Conservation (phyloP, 768 basidiomycete genomes). For the Hericium alpestre region DNA sequence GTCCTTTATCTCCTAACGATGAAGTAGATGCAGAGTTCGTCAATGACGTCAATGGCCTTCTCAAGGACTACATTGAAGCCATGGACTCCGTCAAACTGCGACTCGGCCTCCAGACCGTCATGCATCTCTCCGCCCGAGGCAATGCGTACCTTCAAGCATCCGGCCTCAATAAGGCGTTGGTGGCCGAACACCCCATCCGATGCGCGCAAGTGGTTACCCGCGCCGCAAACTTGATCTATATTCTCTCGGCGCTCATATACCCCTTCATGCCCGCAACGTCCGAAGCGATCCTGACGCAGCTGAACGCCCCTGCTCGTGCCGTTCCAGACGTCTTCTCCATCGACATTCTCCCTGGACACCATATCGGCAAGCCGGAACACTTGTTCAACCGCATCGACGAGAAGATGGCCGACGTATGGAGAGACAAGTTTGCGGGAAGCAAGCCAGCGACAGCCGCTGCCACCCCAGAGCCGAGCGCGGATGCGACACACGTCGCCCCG, state of each 20-base stretch:
- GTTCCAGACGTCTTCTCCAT: constrained; percentile 64
- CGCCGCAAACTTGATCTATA: constrained; percentile 87
- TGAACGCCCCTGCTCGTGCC: constrained; percentile 79
- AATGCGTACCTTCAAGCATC: constrained; percentile 93
- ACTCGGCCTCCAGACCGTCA: constrained; percentile 75
- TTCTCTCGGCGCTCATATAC: constrained; percentile 73
- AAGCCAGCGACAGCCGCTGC: constrained; percentile 25
- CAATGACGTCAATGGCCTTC: constrained; percentile 62
- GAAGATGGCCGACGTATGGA: constrained; percentile 76
- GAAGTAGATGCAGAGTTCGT: constrained; percentile 66
- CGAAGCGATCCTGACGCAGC: constrained; percentile 68
- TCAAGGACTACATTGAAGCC: constrained; percentile 71
- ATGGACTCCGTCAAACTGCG: constrained; percentile 93
- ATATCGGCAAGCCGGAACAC: constrained; percentile 76
- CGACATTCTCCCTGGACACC: constrained; percentile 83
- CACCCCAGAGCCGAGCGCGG: constrained; percentile 26
- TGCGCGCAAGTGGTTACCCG: constrained; percentile 87
- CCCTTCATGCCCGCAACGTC: constrained; percentile 96
- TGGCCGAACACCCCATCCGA: constrained; percentile 68
- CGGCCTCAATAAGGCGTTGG: constrained; percentile 81
- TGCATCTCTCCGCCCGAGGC: constrained; percentile 80
- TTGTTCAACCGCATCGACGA: constrained; percentile 93
- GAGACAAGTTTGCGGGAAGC: constrained; percentile 66
- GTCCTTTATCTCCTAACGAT: constrained; percentile 61
- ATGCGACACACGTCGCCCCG: constrained; percentile 33